A percentile compares a stretch with the other conserved stretches of the same genome.
phyloP scores from a whole-genome alignment of 805 yeast genomes.

The Wickerhamiella allomyrinae region DNA sequence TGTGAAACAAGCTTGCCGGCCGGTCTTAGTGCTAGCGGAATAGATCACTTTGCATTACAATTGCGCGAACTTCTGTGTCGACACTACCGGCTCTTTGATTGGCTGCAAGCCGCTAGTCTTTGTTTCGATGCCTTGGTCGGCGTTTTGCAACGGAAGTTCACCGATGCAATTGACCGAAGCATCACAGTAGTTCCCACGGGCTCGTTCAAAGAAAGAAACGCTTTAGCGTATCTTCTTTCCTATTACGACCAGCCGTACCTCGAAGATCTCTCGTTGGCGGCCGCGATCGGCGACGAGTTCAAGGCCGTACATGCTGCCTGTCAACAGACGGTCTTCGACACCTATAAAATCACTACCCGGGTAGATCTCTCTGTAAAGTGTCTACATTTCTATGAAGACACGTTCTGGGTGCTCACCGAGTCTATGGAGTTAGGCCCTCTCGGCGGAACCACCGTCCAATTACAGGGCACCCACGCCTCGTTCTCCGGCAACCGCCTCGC shows the following conservation, averaged over 20 bases:
- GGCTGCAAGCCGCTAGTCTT: background rate
- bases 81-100: background rate
- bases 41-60: background rate
- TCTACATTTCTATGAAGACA: background rate
- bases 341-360: background rate
- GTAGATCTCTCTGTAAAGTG: background rate
- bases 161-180: background rate
- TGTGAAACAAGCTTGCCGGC: background rate
- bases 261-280: background rate
- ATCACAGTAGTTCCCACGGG: background rate
- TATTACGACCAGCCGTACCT: background rate
- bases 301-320: background rate
- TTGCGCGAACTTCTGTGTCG: background rate
- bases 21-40: background rate
- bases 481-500: background rate
- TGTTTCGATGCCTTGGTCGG: background rate
- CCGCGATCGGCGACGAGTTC: background rate
- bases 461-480: background rate
- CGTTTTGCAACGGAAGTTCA: background rate
- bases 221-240: background rate
- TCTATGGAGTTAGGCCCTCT: background rate
- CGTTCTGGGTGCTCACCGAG: background rate
- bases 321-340: background rate
- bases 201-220: background rate
- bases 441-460: background rate